Base-by-base conservation (phyloP, 129 eudicot genomes). In the Artemisia argyi region DNA sequence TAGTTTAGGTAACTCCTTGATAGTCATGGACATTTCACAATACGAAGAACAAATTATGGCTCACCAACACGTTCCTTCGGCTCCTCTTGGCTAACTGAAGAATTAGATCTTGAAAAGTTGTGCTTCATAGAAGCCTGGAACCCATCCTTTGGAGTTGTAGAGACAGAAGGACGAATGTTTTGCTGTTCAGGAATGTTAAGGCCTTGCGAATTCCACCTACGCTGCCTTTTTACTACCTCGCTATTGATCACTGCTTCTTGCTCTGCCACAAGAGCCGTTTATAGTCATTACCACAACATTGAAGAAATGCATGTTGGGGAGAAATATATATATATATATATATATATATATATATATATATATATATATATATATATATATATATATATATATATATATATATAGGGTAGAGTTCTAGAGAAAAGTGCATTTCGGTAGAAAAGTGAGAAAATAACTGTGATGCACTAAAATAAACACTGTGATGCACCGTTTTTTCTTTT, bases 41-140 rank as follows among this genome's bases (percentile, higher is more conserved):
- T 30, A 55, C 4, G 15, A 19, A 53, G 30, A 14, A 16, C 28
- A 61, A 50, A 57, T 12, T 26, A 68, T 42, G 7, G 70, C 95
- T 75, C 61, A 88, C 95, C 95, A 73, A 76, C 74, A 67, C 87
- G 95, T 61, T 88, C 88, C 78, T 85, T 88, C 11, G 80, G 86
- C 42, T 80, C 65, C 46, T 83, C 91, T 3, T 57, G 73, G 66
- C 73, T 65, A 72, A 61, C 66, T 30, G 72, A 72, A 52, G 86
- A 80, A 54, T 80, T 65, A 11, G 87, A 73, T 53, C 77, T 61
- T 26, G 81, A 50, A 75, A 85, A 52, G 46, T 64, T 72, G 55
- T 48, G 77, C 54, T 65, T 87, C 19, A 26, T 59, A 61, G 76
- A 46, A 51, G 66, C 68, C 69, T 75, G 65, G 47, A 65, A 58